These are phyloP conservation scores for Paraleonurus japonicus DNA, from an alignment of 257 asterid genomes.

Conservation along the genomic window DNA sequence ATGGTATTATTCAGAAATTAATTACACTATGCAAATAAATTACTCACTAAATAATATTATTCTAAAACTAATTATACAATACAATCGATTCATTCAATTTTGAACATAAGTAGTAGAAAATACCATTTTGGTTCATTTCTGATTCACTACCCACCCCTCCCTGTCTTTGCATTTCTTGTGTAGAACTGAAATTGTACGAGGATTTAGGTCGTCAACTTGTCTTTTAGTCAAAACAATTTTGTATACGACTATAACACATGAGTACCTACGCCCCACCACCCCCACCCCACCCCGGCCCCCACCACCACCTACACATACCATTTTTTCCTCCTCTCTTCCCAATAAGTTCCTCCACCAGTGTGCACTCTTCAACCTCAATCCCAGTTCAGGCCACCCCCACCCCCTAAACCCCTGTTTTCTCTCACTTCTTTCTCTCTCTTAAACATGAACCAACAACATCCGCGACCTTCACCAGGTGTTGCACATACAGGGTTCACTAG, in stretches of 20 bases:
- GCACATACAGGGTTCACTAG: slow-evolving; percentile 28
- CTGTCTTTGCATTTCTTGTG: background rate
- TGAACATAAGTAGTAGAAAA: too few relatives aligned
- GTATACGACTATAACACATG: background rate
- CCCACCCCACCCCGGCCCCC: slow-evolving; percentile 31
- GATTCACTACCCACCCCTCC: background rate
- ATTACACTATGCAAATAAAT: too few relatives aligned
- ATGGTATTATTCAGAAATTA: too few relatives aligned
- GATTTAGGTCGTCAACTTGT: slow-evolving; percentile 35
- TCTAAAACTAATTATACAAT: too few relatives aligned
- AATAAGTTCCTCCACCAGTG: slow-evolving; percentile 26
- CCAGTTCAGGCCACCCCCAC: background rate
- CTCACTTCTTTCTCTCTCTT: background rate
- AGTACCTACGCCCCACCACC: slow-evolving; percentile 29
- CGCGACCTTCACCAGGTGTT: slow-evolving; percentile 11
- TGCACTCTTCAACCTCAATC: background rate
- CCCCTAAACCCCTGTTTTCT: background rate
- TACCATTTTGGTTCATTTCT: background rate
- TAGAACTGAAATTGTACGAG: slow-evolving; percentile 26
- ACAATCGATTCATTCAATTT: too few relatives aligned
- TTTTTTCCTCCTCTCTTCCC: slow-evolving; percentile 29
- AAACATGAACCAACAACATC: slow-evolving; percentile 35
- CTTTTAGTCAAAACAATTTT: slow-evolving; percentile 35
- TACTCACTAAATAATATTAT: too few relatives aligned
- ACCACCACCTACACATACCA: slow-evolving; percentile 25